A percentile compares a stretch with the other conserved stretches of the same genome.
Evolutionary conservation across 345 rosid genomes (phyloP).

Genomic region (Leavenworthia alabamica): DNA sequence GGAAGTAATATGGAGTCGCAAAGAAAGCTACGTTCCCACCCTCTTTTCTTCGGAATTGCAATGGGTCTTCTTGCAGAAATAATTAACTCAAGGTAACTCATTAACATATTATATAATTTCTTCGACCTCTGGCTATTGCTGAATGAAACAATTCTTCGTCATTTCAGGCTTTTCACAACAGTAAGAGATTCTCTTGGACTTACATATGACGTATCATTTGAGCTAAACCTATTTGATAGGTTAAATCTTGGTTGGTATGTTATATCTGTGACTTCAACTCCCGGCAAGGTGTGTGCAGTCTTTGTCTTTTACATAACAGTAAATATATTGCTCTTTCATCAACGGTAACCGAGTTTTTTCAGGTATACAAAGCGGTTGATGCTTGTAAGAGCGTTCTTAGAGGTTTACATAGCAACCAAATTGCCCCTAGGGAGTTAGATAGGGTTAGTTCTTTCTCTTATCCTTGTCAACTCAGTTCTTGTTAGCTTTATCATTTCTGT

Average conservation of each 20-base stretch:
- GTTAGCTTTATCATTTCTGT: neutral
- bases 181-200: slow-evolving; percentile 97
- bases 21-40: slow-evolving; percentile 67
- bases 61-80: slow-evolving; percentile 96
- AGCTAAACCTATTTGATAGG: slow-evolving; percentile 90
- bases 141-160: neutral
- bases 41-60: slow-evolving; percentile 86
- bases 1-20: slow-evolving; percentile 38
- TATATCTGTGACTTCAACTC: slow-evolving; percentile 95
- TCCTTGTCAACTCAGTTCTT: neutral
- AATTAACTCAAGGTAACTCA: slow-evolving; percentile 84
- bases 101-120: neutral
- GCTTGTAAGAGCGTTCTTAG: slow-evolving; percentile 97
- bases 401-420: slow-evolving; percentile 81
- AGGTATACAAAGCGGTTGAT: slow-evolving; percentile 95
- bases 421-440: slow-evolving; percentile 83
- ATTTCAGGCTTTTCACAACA: slow-evolving; percentile 96
- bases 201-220: slow-evolving; percentile 97
- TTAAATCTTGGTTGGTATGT: slow-evolving; percentile 99
- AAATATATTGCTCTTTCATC: neutral
- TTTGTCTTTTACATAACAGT: slow-evolving; percentile 15
- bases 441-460: slow-evolving; percentile 55
- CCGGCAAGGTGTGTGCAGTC: slow-evolving; percentile 77
- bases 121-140: neutral
- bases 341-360: slow-evolving; percentile 18